Conservation (phyloP, 805 yeast genomes). For the Candida xyloterini region DNA sequence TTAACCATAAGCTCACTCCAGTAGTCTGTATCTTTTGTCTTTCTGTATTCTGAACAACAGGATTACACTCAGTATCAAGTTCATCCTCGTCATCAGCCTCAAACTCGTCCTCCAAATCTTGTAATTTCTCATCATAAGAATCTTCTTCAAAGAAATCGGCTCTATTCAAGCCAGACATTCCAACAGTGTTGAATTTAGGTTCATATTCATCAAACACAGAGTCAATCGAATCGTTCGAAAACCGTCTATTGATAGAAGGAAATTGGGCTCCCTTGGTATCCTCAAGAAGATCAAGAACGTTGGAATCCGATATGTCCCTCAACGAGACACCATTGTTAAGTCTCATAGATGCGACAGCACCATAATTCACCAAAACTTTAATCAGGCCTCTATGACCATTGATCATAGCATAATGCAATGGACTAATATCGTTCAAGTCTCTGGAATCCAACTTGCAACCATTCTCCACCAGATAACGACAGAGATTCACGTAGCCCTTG, state of each 20-base stretch:
- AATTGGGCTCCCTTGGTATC: conserved; percentile 5
- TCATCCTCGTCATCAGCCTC: conserved; percentile 26
- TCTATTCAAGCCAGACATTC: conserved; percentile 17
- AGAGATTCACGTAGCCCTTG: conserved; percentile 64
- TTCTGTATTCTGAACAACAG: background rate
- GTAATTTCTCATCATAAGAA: background rate
- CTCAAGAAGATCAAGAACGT: conserved; percentile 35
- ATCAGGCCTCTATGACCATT: conserved; percentile 70
- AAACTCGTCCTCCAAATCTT: conserved; percentile 12
- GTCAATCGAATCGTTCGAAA: conserved; percentile 31
- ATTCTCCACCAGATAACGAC: conserved; percentile 58
- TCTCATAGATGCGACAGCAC: conserved; percentile 53
- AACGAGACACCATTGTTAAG: conserved; percentile 49
- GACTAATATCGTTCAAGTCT: conserved; percentile 81
- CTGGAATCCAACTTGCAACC: conserved; percentile 65
- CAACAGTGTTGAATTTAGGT: conserved; percentile 20
- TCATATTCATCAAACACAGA: conserved; percentile 23
- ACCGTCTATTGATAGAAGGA: conserved; percentile 17
- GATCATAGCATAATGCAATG: conserved; percentile 82
- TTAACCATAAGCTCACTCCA: conserved; percentile 30
- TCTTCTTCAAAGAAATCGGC: conserved; percentile 21
- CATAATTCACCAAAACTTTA: conserved; percentile 57
- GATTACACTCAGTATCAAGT: conserved; percentile 3
- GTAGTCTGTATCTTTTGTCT: conserved; percentile 13
- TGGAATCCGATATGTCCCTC: conserved; percentile 40